A percentile compares a stretch with the other conserved stretches of the same genome.
These are phyloP conservation scores for Argentina anserina DNA, from an alignment of 306 rosid genomes.

Conservation along the genomic window DNA sequence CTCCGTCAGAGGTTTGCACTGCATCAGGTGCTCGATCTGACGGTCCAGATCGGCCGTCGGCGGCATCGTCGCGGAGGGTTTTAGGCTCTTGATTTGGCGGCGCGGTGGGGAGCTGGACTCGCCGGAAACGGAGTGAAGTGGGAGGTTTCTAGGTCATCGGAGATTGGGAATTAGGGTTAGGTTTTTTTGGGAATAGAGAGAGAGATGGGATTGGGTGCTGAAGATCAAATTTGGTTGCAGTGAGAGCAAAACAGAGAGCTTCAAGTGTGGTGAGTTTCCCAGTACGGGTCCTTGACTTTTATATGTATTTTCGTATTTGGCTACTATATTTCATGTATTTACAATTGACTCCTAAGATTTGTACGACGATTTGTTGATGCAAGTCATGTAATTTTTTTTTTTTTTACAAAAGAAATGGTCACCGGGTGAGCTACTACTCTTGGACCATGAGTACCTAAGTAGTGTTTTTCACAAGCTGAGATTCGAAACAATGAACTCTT, in stretches of 20 bases:
- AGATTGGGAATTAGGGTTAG: conserved; percentile 28
- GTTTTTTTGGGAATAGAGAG: not conserved
- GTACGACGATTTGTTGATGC: too few species aligned
- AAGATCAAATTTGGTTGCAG: conserved; percentile 18
- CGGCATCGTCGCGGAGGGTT: conserved; percentile 24
- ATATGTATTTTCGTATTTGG: conserved; percentile 5
- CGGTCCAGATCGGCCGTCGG: conserved; percentile 39
- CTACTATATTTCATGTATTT: not conserved
- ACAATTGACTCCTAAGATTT: not conserved
- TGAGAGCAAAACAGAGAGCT: conserved; percentile 8
- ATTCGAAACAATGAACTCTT: too few species aligned
- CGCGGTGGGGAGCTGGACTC: conserved; percentile 12
- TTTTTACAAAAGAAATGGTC: too few species aligned
- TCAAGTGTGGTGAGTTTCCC: conserved; percentile 2
- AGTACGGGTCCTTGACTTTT: conserved; percentile 8
- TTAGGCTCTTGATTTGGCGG: conserved; percentile 15
- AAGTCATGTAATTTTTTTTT: too few species aligned
- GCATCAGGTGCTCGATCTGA: conserved; percentile 42
- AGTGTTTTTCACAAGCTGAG: too few species aligned
- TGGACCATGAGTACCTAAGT: too few species aligned
- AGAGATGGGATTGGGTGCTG: conserved; percentile 9
- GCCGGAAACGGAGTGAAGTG: not conserved
- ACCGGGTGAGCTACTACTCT: too few species aligned
- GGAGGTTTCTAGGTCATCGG: conserved; percentile 23
- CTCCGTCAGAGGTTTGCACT: conserved; percentile 38